Evolutionary conservation across 2,329 filamentous ascomycete species (phyloP), one percentile per base, ranked within the genome.

Genomic region (Simplicillium sp.): DNA sequence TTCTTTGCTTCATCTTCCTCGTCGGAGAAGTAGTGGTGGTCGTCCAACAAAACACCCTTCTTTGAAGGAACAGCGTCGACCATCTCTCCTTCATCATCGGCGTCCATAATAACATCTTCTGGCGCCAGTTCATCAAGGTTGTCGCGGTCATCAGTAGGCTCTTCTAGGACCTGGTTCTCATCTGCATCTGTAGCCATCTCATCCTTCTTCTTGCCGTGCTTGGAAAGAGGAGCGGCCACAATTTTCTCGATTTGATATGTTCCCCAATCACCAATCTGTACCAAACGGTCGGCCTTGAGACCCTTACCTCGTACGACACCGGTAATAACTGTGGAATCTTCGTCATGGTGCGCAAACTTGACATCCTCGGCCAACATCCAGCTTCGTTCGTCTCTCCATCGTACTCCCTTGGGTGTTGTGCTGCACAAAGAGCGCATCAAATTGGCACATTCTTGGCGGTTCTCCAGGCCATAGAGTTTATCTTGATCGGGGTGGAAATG

Each of bases 11-110:
- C 52, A 14, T 54, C 54, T 36, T 61, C 55, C 34, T 92, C 87
- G 34, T 97, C 90, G 0, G 89, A 89, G 57, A 97, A 98, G 61
- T 98, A 98, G 58, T 97, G 90, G 59, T 98, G 90, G 50, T 97
- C 90, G 50, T 98, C 92, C 9, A 98, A 71, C 33, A 98, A 67
- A 1, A 98, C 92, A 48, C 90, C 92, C 64, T 90, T 94, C 56
- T 82, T 81, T 34, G 73, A 69, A 2, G 68, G 66, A 4, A 60
- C 57, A 11, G 50, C 50, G 6, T 44, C 42, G 3, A 50, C 49
- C 52, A 62, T 58, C 25, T 58, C 58, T 47, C 60, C 62, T 13
- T 66, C 65, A 16, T 77, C 75, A 46, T 86, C 84, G 17, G 61
- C 62, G 16, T 71, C 61, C 87, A 95, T 92, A 44, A 77, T 69